A percentile compares a stretch with the other conserved stretches of the same genome.
Conservation (phyloP, 139 green algal species). For the Chlamydomonas schloesseri region DNA sequence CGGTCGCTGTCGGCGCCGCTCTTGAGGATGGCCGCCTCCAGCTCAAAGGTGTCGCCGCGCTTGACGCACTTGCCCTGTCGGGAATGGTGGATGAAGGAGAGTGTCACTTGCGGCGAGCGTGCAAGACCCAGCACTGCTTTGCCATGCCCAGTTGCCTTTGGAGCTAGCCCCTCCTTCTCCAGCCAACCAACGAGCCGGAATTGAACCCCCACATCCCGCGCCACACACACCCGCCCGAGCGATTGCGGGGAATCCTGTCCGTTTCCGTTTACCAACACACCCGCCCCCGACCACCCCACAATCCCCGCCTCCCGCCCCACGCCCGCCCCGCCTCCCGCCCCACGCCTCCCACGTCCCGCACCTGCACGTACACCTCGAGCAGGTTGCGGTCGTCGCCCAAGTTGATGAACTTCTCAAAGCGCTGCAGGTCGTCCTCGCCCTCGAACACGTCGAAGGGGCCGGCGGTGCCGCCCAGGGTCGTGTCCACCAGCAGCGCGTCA, state of each 20-base stretch:
- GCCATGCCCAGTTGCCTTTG: too few species aligned
- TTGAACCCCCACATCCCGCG: too few species aligned
- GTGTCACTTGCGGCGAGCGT: too few species aligned
- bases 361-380: slow-evolving; percentile 66
- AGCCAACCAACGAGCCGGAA: too few species aligned
- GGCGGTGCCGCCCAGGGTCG: slow-evolving; percentile 5
- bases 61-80: slow-evolving; percentile 41
- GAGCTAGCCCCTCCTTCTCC: too few species aligned
- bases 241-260: too few species aligned
- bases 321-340: background rate
- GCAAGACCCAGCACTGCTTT: background rate
- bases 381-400: slow-evolving; percentile 82
- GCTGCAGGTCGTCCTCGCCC: slow-evolving; percentile 34
- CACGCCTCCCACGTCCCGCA: background rate
- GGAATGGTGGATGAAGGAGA: background rate
- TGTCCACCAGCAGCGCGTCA: slow-evolving; percentile 76
- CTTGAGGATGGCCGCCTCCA: background rate
- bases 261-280: too few species aligned
- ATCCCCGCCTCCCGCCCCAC: too few species aligned
- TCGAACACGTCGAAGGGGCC: slow-evolving; percentile 69
- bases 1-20: background rate
- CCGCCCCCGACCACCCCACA: too few species aligned
- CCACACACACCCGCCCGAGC: too few species aligned
- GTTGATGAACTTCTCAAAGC: slow-evolving; percentile 77
- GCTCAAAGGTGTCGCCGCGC: slow-evolving; percentile 26